These are phyloP conservation scores for Abrus pulchellus DNA, from an alignment of 306 rosid species.

Conservation along the genomic window DNA sequence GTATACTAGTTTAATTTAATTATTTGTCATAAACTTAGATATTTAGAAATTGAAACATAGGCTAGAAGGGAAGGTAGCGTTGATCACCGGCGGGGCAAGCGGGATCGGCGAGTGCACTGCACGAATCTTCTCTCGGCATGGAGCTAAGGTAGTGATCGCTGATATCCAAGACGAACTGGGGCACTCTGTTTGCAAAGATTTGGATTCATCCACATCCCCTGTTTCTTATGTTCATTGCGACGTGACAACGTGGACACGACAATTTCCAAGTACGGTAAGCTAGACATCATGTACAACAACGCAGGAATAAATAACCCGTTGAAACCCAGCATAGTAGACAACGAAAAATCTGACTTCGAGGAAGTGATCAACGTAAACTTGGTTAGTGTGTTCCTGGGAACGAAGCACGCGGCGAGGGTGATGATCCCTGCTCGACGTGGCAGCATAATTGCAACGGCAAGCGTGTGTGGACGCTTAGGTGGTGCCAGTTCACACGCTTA, in stretches of 20 bases:
- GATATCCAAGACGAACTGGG: conserved; percentile 58
- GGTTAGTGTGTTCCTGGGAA: conserved; percentile 49
- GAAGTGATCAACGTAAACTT: conserved; percentile 49
- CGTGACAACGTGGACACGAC: conserved; percentile 49
- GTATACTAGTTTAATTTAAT: too few species aligned
- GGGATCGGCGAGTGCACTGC: conserved; percentile 59
- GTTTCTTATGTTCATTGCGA: conserved; percentile 59
- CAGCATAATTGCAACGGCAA: conserved; percentile 47
- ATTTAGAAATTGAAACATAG: conserved; percentile 7
- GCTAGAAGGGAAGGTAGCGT: conserved; percentile 66
- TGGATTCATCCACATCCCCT: background rate
- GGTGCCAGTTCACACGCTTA: conserved; percentile 53
- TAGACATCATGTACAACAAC: conserved; percentile 67
- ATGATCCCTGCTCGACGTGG: conserved; percentile 52
- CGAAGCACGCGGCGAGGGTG: conserved; percentile 58
- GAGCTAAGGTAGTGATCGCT: conserved; percentile 59
- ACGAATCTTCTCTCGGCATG: conserved; percentile 56
- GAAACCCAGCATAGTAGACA: conserved; percentile 42
- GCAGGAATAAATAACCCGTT: conserved; percentile 23
- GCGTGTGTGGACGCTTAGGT: conserved; percentile 5
- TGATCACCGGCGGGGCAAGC: conserved; percentile 63
- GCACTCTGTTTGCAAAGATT: conserved; percentile 38
- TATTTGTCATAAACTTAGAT: background rate
- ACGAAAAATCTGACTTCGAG: conserved; percentile 42
- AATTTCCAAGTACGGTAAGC: conserved; percentile 50